phyloP scores from a whole-genome alignment of 23 red algal genomes.

The Cyanidiococcus yangmingshanensis region DNA sequence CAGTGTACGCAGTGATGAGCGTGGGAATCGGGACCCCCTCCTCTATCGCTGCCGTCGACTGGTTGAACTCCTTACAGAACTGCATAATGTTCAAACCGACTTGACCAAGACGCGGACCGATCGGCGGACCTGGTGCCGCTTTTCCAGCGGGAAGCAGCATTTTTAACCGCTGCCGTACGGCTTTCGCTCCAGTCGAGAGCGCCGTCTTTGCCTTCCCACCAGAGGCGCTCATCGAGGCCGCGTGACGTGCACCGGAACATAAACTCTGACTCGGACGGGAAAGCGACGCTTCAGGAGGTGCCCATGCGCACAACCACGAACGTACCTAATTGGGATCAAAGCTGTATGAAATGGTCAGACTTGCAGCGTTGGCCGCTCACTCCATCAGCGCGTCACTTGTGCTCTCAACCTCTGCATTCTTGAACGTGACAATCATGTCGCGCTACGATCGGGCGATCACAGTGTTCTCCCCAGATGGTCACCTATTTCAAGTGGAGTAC shows the following conservation, averaged over 20 bases:
- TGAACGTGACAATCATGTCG: conserved; percentile 13
- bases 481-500: conserved; percentile 99
- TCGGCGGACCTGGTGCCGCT: conserved; percentile 85
- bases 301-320: no score
- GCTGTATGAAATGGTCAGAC: no score
- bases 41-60: conserved; percentile 46
- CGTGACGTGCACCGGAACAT: no score
- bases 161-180: conserved; percentile 56
- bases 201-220: not conserved
- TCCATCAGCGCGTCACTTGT: no score
- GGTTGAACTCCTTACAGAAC: conserved; percentile 99
- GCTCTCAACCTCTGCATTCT: no score
- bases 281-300: no score
- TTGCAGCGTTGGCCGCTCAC: no score
- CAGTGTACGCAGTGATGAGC: conserved; percentile 64
- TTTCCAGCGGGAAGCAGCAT: conserved; percentile 78
- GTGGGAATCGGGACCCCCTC: conserved; percentile 75
- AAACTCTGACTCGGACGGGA: no score
- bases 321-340: no score
- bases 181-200: not conserved
- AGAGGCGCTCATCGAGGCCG: not conserved
- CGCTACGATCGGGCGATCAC: conserved; percentile 97
- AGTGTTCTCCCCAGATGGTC: conserved; percentile 97
- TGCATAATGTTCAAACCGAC: conserved; percentile 94
- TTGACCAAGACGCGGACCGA: conserved; percentile 80